A percentile compares a stretch with the other conserved stretches of the same genome.
Conservation (phyloP, 352 stramenopile species). For the Globisporangium yorkense region DNA sequence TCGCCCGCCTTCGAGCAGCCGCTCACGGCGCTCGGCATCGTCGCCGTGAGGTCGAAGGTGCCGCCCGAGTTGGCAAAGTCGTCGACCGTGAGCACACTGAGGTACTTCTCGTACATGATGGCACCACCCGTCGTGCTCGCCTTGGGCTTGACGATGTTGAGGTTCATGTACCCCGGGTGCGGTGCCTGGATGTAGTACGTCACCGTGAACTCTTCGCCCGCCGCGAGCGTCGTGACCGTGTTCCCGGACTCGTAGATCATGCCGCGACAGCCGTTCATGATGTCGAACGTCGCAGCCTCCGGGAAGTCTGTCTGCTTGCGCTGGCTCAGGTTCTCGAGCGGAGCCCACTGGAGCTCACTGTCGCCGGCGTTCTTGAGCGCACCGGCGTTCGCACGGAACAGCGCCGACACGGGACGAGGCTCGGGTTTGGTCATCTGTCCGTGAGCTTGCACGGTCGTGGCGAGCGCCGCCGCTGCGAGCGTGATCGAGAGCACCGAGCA, state of each 20-base stretch:
- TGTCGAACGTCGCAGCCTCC: constrained; percentile 35
- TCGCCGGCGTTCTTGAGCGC: constrained; percentile 39
- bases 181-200: constrained; percentile 51
- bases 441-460: constrained; percentile 11
- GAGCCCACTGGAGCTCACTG: constrained; percentile 41
- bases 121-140: constrained; percentile 22
- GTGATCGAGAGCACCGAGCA: no score
- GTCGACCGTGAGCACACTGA: constrained; percentile 31
- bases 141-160: constrained; percentile 50
- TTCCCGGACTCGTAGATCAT: constrained; percentile 43
- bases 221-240: constrained; percentile 35
- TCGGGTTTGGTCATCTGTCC: constrained; percentile 18
- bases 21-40: constrained; percentile 35
- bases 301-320: constrained; percentile 41
- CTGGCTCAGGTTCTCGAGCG: constrained; percentile 48
- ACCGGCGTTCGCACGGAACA: constrained; percentile 33
- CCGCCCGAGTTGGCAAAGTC: constrained; percentile 32
- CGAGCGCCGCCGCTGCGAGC: not conserved
- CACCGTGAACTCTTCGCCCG: constrained; percentile 36
- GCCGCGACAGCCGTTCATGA: constrained; percentile 55
- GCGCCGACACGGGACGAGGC: constrained; percentile 18
- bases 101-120: constrained; percentile 35
- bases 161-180: constrained; percentile 43
- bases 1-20: constrained; percentile 33
- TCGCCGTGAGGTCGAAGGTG: constrained; percentile 20